A percentile compares a stretch with the other conserved stretches of the same genome.
Conservation (phyloP, 345 rosid genomes). For the Eucalyptus cloeziana region DNA sequence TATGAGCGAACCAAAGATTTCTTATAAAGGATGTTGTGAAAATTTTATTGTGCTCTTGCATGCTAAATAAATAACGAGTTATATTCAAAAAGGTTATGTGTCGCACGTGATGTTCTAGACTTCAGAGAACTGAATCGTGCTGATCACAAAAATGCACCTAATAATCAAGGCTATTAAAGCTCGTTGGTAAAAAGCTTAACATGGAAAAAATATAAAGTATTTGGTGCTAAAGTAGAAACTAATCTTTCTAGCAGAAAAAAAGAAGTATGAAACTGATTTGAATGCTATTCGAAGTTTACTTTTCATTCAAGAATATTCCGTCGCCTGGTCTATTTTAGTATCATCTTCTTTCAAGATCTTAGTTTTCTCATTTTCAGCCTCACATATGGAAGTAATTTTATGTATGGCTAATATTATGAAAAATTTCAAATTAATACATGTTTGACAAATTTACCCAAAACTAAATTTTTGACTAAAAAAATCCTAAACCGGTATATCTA, state of each 20-base stretch:
- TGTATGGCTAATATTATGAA: neutral
- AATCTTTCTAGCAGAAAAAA: neutral
- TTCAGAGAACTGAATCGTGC: neutral
- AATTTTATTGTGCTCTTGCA: too few relatives aligned
- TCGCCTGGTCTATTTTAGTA: neutral
- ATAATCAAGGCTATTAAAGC: neutral
- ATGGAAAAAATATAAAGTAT: neutral
- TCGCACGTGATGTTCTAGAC: neutral
- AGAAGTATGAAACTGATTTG: neutral
- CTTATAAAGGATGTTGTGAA: neutral
- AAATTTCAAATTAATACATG: too few relatives aligned
- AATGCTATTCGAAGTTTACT: neutral
- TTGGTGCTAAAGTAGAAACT: neutral
- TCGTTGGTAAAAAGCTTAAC: neutral
- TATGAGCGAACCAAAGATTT: neutral
- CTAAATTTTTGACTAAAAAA: too few relatives aligned
- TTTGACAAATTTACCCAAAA: accelerated
- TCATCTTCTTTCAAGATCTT: neutral
- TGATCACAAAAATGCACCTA: neutral
- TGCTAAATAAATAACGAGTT: neutral
- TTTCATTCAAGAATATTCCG: neutral
- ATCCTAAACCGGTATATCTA: accelerated
- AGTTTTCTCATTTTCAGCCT: neutral
- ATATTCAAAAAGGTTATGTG: neutral
- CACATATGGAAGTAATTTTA: neutral